These are phyloP conservation scores for Umbilicaria muhlenbergii DNA, from an alignment of 495 filamentous ascomycete genomes.

Conservation along the genomic window DNA sequence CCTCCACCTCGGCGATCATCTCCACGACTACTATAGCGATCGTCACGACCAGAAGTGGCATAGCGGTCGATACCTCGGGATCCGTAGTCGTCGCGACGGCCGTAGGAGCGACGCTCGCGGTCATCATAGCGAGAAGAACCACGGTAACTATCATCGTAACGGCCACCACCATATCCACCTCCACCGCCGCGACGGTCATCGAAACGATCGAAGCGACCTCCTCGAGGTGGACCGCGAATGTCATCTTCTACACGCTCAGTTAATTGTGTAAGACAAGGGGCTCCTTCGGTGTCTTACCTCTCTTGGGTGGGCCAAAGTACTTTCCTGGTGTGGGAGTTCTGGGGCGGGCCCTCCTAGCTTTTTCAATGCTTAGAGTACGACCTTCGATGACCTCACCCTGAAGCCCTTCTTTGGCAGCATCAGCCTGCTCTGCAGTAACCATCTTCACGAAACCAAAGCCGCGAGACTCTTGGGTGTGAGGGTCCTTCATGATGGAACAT, in stretches of 20 bases:
- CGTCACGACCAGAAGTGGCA: constrained; percentile 37
- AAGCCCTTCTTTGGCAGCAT: constrained; percentile 90
- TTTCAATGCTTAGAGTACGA: constrained; percentile 95
- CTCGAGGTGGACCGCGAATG: constrained; percentile 36
- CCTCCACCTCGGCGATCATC: constrained; percentile 27
- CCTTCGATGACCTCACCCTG: constrained; percentile 94
- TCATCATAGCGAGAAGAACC: constrained; percentile 31
- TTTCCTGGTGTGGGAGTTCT: constrained; percentile 96
- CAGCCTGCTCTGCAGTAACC: constrained; percentile 81
- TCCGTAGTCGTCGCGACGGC: constrained; percentile 45
- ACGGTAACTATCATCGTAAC: constrained; percentile 21
- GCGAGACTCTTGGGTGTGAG: constrained; percentile 94
- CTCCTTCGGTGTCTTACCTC: constrained; percentile 45
- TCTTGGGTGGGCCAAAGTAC: constrained; percentile 97
- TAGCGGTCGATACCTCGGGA: constrained; percentile 56
- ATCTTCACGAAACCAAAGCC: constrained; percentile 99
- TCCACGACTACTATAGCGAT: constrained; percentile 44
- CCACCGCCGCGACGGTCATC: constrained; percentile 41
- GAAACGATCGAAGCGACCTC: constrained; percentile 40
- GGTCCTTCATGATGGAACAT: constrained; percentile 98
- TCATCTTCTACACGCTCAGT: constrained; percentile 31
- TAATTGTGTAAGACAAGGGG: background rate
- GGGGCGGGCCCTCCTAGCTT: constrained; percentile 85
- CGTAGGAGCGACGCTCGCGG: constrained; percentile 37
- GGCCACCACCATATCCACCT: constrained; percentile 28